phyloP scores from a whole-genome alignment of 805 yeast genomes.

The Candida sphagnicola region DNA sequence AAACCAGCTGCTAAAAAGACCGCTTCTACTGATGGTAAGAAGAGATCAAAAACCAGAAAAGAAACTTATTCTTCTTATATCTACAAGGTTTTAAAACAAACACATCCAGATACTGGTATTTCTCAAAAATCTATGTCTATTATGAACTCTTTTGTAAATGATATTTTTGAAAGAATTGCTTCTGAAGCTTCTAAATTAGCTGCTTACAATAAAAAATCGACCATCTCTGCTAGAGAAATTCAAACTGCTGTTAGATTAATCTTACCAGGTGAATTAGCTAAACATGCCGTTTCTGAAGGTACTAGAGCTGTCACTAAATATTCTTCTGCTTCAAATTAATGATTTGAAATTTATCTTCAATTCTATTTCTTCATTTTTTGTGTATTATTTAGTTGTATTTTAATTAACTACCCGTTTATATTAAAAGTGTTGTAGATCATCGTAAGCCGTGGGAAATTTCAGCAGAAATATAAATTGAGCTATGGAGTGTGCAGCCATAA shows the following conservation, averaged over 20 bases:
- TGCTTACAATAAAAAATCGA: conserved; percentile 97
- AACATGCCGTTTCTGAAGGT: conserved; percentile 98
- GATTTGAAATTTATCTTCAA: conserved; percentile 1
- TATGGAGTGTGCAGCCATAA: no score
- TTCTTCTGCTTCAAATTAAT: conserved; percentile 59
- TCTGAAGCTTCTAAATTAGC: conserved; percentile 97
- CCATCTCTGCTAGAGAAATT: conserved; percentile 97
- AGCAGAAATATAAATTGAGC: no score
- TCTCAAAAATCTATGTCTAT: conserved; percentile 98
- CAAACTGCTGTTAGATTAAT: conserved; percentile 98
- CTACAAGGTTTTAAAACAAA: conserved; percentile 97
- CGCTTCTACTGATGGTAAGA: conserved; percentile 75
- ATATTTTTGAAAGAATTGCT: conserved; percentile 97
- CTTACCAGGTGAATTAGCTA: conserved; percentile 97
- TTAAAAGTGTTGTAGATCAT: neutral
- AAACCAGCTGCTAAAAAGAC: conserved; percentile 89
- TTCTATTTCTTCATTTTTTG: conserved; percentile 4
- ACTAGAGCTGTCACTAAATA: conserved; percentile 97
- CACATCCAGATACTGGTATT: conserved; percentile 99
- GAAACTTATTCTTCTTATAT: conserved; percentile 97
- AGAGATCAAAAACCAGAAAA: conserved; percentile 94
- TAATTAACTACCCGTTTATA: conserved; percentile 3
- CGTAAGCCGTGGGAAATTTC: no score
- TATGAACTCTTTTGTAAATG: conserved; percentile 97
- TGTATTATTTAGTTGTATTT: conserved; percentile 5